Evolutionary conservation across 2,329 filamentous ascomycete genomes (phyloP).

Genomic region (Trichoderma lentiforme): DNA sequence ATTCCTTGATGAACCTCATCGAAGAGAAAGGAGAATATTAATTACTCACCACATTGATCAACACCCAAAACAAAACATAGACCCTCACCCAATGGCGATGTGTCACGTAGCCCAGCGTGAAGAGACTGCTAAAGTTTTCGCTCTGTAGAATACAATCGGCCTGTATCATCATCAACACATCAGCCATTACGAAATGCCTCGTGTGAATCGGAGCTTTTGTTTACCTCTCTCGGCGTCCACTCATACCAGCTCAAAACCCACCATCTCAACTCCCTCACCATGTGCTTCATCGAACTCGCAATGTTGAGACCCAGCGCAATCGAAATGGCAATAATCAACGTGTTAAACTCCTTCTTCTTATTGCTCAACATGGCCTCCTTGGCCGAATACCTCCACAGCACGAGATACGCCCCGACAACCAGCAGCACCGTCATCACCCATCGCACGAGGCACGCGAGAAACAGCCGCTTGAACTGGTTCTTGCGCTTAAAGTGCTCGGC

Average conservation of each 20-base stretch:
- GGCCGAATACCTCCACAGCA: slow-evolving; percentile 29
- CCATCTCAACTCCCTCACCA: slow-evolving; percentile 45
- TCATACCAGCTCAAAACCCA: slow-evolving; percentile 39
- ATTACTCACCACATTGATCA: slow-evolving; percentile 25
- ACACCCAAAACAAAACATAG: slow-evolving; percentile 25
- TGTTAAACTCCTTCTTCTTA: slow-evolving; percentile 42
- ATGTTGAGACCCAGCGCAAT: slow-evolving; percentile 43
- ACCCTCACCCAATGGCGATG: slow-evolving; percentile 20
- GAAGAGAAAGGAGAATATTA: neutral
- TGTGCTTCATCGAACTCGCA: slow-evolving; percentile 41
- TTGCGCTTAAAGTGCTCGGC: slow-evolving; percentile 23
- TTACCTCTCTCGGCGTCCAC: slow-evolving; percentile 40
- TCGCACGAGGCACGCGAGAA: slow-evolving; percentile 21
- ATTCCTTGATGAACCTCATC: neutral
- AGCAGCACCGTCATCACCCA: slow-evolving; percentile 32
- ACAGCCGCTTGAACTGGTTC: slow-evolving; percentile 23
- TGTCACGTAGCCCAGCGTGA: slow-evolving; percentile 22
- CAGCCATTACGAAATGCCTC: neutral
- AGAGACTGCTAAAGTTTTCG: slow-evolving; percentile 26
- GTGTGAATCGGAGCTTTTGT: neutral
- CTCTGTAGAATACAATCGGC: slow-evolving; percentile 25
- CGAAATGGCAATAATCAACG: slow-evolving; percentile 42
- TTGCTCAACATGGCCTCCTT: slow-evolving; percentile 30
- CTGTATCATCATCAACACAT: neutral
- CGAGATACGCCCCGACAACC: slow-evolving; percentile 28